Conservation (phyloP, 2,329 filamentous ascomycete species). For the Epichloe gansuensis region DNA sequence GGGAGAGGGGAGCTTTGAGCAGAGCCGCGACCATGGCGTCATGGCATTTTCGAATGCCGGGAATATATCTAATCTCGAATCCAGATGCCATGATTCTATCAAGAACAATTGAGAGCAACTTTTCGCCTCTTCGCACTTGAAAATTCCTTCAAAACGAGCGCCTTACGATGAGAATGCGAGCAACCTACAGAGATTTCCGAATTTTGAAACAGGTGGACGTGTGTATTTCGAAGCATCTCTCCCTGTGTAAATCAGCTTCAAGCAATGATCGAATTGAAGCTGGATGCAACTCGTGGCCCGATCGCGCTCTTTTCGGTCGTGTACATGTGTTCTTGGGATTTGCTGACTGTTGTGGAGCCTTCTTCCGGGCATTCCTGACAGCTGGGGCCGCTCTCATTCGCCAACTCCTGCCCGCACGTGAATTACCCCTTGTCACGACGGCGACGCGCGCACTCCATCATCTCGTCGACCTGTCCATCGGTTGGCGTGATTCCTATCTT, state of each 20-base stretch:
- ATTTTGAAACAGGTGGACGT: not conserved
- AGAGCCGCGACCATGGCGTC: conserved; percentile 17
- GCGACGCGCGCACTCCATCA: conserved; percentile 8
- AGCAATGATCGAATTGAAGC: not conserved
- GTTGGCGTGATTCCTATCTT: conserved; percentile 1
- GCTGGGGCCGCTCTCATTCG: conserved; percentile 3
- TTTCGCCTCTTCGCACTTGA: not conserved
- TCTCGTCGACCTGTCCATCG: conserved; percentile 2
- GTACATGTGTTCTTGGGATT: not conserved
- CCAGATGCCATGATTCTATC: not conserved
- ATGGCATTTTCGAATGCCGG: conserved; percentile 8
- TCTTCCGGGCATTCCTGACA: not conserved
- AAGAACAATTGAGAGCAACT: not conserved
- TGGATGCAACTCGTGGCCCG: conserved; percentile 1
- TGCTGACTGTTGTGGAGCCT: conserved; percentile 1
- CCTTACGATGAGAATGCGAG: not conserved
- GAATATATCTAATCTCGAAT: conserved; percentile 3
- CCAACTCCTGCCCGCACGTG: conserved; percentile 3
- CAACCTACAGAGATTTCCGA: not conserved
- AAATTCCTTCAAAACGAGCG: conserved; percentile 1
- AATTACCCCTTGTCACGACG: conserved; percentile 3
- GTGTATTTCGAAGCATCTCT: not conserved
- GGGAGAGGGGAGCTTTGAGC: conserved; percentile 12
- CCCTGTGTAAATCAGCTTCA: not conserved
- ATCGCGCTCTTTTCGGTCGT: conserved; percentile 1